Evolutionary conservation across 2,329 filamentous ascomycete species (phyloP).

Genomic region (Ceratocystis cacaofunesta): DNA sequence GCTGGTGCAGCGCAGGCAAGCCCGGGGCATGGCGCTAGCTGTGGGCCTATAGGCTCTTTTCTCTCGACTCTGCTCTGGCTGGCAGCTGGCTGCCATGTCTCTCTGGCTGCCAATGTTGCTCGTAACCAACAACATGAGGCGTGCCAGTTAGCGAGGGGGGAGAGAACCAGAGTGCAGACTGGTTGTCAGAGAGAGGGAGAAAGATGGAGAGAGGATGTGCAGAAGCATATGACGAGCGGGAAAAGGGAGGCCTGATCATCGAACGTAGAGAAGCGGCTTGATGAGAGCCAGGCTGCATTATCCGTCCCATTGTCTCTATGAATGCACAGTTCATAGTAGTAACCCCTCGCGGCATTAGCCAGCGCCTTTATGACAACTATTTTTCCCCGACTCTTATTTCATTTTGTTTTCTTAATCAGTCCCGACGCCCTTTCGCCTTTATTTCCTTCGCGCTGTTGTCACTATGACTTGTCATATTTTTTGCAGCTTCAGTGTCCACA

Average conservation of each 20-base stretch:
- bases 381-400: neutral
- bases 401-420: neutral
- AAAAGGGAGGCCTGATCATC: neutral
- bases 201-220: neutral
- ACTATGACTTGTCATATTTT: neutral
- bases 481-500: neutral
- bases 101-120: neutral
- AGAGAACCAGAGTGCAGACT: neutral
- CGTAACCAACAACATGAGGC: neutral
- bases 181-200: neutral
- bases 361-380: neutral
- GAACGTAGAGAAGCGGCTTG: neutral
- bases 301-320: neutral
- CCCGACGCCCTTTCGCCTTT: neutral
- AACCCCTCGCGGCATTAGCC: neutral
- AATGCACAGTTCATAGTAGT: neutral
- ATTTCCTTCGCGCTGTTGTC: neutral
- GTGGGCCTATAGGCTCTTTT: neutral
- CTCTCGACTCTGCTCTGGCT: neutral
- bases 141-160: slow-evolving; percentile 7
- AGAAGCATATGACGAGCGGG: neutral
- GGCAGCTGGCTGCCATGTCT: neutral
- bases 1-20: neutral
- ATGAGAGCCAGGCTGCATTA: too few relatives aligned
- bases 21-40: neutral